Evolutionary conservation across 352 stramenopile species (phyloP), one percentile per base, ranked within the genome.

Genomic region (Porosira glacialis): DNA sequence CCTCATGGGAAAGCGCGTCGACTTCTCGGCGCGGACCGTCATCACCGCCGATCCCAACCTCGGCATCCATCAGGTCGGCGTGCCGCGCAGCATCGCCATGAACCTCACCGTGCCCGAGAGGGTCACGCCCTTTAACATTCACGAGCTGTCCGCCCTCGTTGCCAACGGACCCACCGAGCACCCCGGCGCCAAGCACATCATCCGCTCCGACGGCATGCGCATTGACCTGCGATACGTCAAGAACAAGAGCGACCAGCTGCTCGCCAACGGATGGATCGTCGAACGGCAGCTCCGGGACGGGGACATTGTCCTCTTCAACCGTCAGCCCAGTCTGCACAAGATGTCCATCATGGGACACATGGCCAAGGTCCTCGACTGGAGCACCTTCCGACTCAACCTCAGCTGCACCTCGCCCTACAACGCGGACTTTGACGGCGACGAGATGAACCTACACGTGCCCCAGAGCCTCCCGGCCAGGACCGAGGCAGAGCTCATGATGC

Each of bases 361-460:
- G 68, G 97, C 97, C 17, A 93, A 96, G 60, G 95, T 99, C 60
- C 86, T 99, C 26, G 86, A 92, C 59, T 85, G 75, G 80, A n/a
- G n/a, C n/a, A n/a, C n/a, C n/a, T n/a, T n/a, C n/a, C n/a, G n/a
- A n/a, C n/a, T n/a, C n/a, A n/a, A n/a, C n/a, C n/a, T n/a, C n/a
- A n/a, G n/a, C n/a, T n/a, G n/a, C n/a, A n/a, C n/a, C n/a, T n/a
- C n/a, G n/a, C n/a, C 97, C 39, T 99, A 98, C 92, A 99, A 99
- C 86, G 97, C 97, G 30, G 97, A 99, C 88, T 99, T 99, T 76
- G 97, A 99, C 83, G 97, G 97, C 66, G 97, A 99, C 82, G 97
- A 99, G 89, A 99, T 99, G 90, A 99, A 99, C 87, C 97, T 98
- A 86, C 97, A 99, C 83, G 98, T 99, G 63, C 96, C 97, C 22